Evolutionary conservation across 768 basidiomycete genomes (phyloP).

Genomic region (Psilocybe azurescens): DNA sequence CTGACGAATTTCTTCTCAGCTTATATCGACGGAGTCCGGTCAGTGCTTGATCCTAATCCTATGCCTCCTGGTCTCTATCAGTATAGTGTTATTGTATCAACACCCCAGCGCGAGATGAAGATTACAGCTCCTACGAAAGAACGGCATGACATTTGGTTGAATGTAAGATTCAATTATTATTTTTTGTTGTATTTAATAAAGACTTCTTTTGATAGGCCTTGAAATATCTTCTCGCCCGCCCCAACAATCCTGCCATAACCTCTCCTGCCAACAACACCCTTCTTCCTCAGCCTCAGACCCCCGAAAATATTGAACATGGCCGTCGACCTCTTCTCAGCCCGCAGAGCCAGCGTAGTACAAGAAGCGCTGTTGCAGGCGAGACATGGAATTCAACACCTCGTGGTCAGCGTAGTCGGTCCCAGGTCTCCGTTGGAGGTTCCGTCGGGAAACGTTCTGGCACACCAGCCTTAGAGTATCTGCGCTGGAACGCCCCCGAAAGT

Average conservation of each 20-base stretch:
- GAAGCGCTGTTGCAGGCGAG: constrained; percentile 63
- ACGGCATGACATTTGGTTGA: constrained; percentile 96
- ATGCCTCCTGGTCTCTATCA: constrained; percentile 93
- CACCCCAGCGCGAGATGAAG: constrained; percentile 96
- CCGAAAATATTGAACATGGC: constrained; percentile 59
- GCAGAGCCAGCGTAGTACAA: constrained; percentile 73
- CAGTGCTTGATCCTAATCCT: constrained; percentile 95
- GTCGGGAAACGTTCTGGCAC: constrained; percentile 89
- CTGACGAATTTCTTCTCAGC: constrained; percentile 50
- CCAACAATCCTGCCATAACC: constrained; percentile 44
- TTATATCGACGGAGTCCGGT: constrained; percentile 90
- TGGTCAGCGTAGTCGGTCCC: constrained; percentile 79
- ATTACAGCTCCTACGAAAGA: constrained; percentile 97
- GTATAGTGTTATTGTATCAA: constrained; percentile 92
- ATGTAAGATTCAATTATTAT: constrained; percentile 53
- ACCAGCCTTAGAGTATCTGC: constrained; percentile 89
- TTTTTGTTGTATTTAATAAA: constrained; percentile 11
- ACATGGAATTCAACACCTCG: constrained; percentile 80
- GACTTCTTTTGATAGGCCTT: constrained; percentile 64
- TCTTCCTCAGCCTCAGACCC: constrained; percentile 53
- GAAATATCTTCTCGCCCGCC: constrained; percentile 86
- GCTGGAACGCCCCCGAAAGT: constrained; percentile 77
- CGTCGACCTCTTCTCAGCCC: constrained; percentile 61
- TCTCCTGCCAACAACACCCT: constrained; percentile 43
- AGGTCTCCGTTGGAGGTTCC: constrained; percentile 75